Conservation (phyloP, 169 alveolate species). For the Plasmodium cynomolgi region DNA sequence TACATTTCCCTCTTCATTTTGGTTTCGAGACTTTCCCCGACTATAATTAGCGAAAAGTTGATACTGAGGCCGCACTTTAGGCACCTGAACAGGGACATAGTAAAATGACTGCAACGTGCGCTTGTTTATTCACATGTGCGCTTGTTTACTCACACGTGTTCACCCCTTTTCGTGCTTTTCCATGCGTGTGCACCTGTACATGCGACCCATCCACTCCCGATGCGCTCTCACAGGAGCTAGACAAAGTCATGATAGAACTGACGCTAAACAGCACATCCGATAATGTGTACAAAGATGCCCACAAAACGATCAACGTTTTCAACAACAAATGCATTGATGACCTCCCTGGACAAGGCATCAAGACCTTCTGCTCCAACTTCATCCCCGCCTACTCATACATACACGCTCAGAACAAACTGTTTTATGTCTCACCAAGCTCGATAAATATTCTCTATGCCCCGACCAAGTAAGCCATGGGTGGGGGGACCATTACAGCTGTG, state of each 20-base stretch:
- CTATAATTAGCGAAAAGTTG: constrained; percentile 50
- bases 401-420: constrained; percentile 48
- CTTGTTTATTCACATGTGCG: neutral
- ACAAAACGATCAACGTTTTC: constrained; percentile 59
- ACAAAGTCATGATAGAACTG: constrained; percentile 40
- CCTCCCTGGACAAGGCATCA: constrained; percentile 25
- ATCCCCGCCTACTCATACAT: constrained; percentile 68
- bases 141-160: neutral
- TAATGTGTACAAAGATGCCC: constrained; percentile 35
- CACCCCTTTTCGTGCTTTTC: neutral
- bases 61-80: constrained; percentile 49
- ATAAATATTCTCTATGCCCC: constrained; percentile 70
- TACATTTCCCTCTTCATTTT: constrained; percentile 55
- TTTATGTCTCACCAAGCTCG: constrained; percentile 68
- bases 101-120: constrained; percentile 1
- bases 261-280: constrained; percentile 24
- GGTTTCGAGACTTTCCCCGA: constrained; percentile 42
- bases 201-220: neutral
- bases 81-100: constrained; percentile 69
- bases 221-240: constrained; percentile 22
- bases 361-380: constrained; percentile 63
- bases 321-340: constrained; percentile 47
- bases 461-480: constrained; percentile 28
- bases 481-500: neutral
- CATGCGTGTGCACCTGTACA: constrained; percentile 1